phyloP scores from a whole-genome alignment of 805 yeast species.

The Sugiyamaella lignohabitans region DNA sequence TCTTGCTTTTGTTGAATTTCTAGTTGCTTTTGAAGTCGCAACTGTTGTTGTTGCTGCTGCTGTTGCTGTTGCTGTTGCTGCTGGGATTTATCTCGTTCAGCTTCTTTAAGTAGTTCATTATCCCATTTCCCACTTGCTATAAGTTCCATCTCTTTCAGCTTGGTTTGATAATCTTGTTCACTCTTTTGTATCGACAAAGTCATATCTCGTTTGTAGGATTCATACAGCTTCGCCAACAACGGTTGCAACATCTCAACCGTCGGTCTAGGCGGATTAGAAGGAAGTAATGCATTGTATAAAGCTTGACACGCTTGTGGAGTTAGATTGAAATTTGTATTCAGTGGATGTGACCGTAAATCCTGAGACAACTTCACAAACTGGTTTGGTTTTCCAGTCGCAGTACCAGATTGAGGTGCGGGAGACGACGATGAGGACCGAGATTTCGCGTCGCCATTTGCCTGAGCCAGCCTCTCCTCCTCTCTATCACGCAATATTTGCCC shows the following conservation, averaged over 20 bases:
- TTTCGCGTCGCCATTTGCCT: neutral
- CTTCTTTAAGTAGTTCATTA: constrained; percentile 28
- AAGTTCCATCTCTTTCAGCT: constrained; percentile 35
- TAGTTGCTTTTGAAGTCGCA: constrained; percentile 19
- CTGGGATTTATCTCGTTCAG: constrained; percentile 25
- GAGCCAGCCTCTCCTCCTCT: constrained; percentile 6
- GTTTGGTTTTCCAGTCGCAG: constrained; percentile 4
- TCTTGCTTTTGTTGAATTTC: constrained; percentile 19
- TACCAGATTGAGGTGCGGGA: neutral
- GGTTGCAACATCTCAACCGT: constrained; percentile 20
- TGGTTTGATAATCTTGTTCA: constrained; percentile 34
- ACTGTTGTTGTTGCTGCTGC: constrained; percentile 16
- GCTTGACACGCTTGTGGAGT: constrained; percentile 22
- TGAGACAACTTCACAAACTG: constrained; percentile 16
- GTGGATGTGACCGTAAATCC: constrained; percentile 19
- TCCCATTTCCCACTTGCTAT: constrained; percentile 40
- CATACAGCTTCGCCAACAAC: constrained; percentile 20
- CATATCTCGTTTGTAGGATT: constrained; percentile 21
- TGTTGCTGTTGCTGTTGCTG: constrained; percentile 8
- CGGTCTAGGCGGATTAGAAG: constrained; percentile 15
- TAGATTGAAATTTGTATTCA: constrained; percentile 20
- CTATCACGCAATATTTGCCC: constrained; percentile 14
- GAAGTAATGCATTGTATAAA: constrained; percentile 21
- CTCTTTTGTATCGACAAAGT: constrained; percentile 24
- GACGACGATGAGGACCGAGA: neutral